Evolutionary conservation across 116 monocot species (phyloP).

Genomic region (Zostera marina): DNA sequence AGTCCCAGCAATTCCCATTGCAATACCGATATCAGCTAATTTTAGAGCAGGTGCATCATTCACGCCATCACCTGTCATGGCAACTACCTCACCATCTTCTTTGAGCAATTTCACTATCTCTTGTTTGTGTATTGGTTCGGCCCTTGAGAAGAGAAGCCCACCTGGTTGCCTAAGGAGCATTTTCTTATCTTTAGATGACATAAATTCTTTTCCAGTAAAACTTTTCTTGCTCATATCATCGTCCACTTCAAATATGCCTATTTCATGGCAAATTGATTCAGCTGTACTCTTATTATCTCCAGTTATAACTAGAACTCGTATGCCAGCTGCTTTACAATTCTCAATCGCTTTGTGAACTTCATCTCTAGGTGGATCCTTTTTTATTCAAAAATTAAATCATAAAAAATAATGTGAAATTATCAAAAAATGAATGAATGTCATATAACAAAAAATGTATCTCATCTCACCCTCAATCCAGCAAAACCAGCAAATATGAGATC

Average conservation of each 20-base stretch:
- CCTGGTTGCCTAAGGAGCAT: conserved; percentile 36
- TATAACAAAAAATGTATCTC: not conserved
- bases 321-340: conserved; percentile 83
- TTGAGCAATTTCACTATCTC: conserved; percentile 87
- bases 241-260: conserved; percentile 49
- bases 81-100: conserved; percentile 94
- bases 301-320: conserved; percentile 85
- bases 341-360: conserved; percentile 79
- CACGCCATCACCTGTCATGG: conserved; percentile 97
- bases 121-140: conserved; percentile 94
- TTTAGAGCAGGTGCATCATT: conserved; percentile 97
- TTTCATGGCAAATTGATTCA: conserved; percentile 90
- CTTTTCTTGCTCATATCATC: conserved; percentile 58
- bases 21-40: conserved; percentile 94
- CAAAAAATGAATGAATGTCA: not conserved
- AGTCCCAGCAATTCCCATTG: conserved; percentile 95
- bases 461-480: conserved; percentile 67
- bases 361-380: conserved; percentile 82
- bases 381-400: too few species aligned
- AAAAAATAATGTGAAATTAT: too few species aligned
- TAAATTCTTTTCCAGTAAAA: conserved; percentile 81
- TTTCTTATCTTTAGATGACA: conserved; percentile 53
- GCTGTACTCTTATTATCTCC: conserved; percentile 97
- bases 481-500: conserved; percentile 75
- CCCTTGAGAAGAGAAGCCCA: conserved; percentile 80